Percentiles rank a stretch among this genome's conserved stretches.
phyloP scores from a whole-genome alignment of 2,329 filamentous ascomycete genomes.

The Scedosporium aurantiacum region DNA sequence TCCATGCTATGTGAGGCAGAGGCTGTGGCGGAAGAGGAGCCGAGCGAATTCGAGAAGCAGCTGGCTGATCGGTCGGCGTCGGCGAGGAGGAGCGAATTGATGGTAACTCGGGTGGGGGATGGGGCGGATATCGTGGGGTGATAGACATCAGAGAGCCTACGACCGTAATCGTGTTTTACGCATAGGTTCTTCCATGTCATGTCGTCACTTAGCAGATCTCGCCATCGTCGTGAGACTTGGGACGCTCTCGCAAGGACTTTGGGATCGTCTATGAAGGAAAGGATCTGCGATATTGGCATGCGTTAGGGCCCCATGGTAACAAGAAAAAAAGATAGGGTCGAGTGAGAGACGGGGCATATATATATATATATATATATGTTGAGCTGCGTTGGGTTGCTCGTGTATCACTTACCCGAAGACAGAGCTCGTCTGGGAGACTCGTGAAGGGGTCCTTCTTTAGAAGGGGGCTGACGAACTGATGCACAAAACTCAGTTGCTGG shows the following conservation, averaged over 20 bases:
- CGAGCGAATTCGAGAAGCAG: slow-evolving; percentile 18
- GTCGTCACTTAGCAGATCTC: slow-evolving; percentile 86
- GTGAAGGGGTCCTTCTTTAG: slow-evolving; percentile 95
- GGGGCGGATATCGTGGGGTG: background rate
- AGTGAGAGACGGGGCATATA: background rate
- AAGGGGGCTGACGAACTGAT: slow-evolving; percentile 87
- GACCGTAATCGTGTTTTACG: slow-evolving; percentile 83
- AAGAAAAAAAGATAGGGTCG: background rate
- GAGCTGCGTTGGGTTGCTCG: background rate
- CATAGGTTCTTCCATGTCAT: slow-evolving; percentile 98
- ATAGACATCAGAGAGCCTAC: slow-evolving; percentile 42
- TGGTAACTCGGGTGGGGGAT: background rate
- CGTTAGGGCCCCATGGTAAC: background rate
- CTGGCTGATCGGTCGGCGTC: slow-evolving; percentile 3
- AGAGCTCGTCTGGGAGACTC: slow-evolving; percentile 83
- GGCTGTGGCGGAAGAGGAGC: slow-evolving; percentile 34
- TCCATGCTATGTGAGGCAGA: slow-evolving; percentile 23
- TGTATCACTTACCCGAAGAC: slow-evolving; percentile 61
- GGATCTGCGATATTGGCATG: slow-evolving; percentile 45
- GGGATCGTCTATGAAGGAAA: slow-evolving; percentile 95
- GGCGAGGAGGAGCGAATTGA: slow-evolving; percentile 1
- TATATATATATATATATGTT: background rate
- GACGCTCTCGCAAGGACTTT: slow-evolving; percentile 87
- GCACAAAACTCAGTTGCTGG: slow-evolving; percentile 89
- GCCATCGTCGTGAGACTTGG: slow-evolving; percentile 92